These are phyloP conservation scores for Kwoniella europaea DNA, from an alignment of 768 basidiomycete species.

Conservation along the genomic window DNA sequence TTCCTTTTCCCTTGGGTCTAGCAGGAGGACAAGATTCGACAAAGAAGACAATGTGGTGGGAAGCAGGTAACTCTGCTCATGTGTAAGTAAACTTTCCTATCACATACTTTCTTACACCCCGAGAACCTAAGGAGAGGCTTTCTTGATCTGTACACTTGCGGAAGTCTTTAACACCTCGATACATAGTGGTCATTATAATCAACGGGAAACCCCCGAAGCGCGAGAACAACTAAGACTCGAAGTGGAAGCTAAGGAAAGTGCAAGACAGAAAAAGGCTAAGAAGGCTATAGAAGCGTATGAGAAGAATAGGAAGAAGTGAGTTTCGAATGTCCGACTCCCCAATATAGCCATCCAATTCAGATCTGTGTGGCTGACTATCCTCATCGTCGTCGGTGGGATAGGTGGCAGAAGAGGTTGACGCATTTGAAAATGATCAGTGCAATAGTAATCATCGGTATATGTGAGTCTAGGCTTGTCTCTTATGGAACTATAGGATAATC, in stretches of 20 bases:
- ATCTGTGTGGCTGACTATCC: neutral
- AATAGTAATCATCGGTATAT: conserved; percentile 44
- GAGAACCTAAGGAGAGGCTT: too few species aligned
- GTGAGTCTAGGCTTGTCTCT: too few species aligned
- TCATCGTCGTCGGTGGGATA: conserved; percentile 2
- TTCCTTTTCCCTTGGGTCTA: conserved; percentile 50
- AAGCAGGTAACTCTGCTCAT: conserved; percentile 49
- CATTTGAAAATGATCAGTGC: conserved; percentile 44
- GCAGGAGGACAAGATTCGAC: conserved; percentile 28
- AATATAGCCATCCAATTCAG: too few species aligned
- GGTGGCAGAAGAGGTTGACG: conserved; percentile 44
- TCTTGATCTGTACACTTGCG: too few species aligned
- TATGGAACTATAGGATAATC: too few species aligned
- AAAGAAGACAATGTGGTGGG: conserved; percentile 53
- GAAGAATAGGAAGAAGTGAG: conserved; percentile 38
- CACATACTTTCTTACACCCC: too few species aligned
- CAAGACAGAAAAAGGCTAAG: conserved; percentile 32
- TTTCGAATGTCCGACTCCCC: neutral
- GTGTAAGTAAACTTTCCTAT: conserved; percentile 36
- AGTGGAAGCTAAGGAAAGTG: conserved; percentile 38
- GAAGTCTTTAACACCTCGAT: neutral
- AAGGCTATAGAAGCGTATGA: conserved; percentile 37
- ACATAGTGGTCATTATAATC: conserved; percentile 49
- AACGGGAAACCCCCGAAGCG: conserved; percentile 42
- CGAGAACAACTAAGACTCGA: conserved; percentile 33